Conservation (phyloP, 306 rosid genomes). For the Rosa rugosa region DNA sequence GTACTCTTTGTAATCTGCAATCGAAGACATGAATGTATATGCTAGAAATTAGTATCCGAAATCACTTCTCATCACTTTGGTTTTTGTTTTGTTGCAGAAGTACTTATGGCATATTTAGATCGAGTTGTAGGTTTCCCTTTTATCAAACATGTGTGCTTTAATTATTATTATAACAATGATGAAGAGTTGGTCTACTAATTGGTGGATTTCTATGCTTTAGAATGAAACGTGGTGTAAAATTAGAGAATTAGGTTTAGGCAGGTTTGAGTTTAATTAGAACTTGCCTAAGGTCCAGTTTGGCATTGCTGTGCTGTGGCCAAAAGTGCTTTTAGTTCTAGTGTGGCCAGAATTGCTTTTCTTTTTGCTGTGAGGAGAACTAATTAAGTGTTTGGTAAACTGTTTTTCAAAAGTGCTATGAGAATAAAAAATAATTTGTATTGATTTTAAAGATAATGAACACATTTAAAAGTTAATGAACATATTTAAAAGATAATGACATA, state of each 20-base stretch:
- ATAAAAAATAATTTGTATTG: too few species aligned
- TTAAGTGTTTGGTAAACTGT: too few species aligned
- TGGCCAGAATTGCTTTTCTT: too few species aligned
- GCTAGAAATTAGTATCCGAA: neutral
- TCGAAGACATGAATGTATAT: conserved; percentile 30
- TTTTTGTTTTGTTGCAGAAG: neutral
- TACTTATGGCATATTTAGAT: neutral
- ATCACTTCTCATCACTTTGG: neutral
- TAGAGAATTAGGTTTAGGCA: neutral
- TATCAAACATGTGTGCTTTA: neutral
- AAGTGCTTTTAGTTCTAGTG: too few species aligned
- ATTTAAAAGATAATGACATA: too few species aligned
- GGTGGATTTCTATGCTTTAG: neutral
- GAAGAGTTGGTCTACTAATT: neutral
- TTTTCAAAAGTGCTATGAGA: too few species aligned
- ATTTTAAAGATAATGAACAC: too few species aligned
- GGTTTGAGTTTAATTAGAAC: conserved; percentile 4
- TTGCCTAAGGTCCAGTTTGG: neutral
- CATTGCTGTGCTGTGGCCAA: too few species aligned
- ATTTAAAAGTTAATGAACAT: too few species aligned
- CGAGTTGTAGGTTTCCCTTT: neutral
- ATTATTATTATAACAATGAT: neutral
- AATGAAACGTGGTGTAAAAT: neutral
- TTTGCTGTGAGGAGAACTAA: too few species aligned
- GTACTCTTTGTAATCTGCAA: conserved; percentile 12